Evolutionary conservation across 331 rosid genomes (phyloP).

Genomic region (Telfairia occidentalis): DNA sequence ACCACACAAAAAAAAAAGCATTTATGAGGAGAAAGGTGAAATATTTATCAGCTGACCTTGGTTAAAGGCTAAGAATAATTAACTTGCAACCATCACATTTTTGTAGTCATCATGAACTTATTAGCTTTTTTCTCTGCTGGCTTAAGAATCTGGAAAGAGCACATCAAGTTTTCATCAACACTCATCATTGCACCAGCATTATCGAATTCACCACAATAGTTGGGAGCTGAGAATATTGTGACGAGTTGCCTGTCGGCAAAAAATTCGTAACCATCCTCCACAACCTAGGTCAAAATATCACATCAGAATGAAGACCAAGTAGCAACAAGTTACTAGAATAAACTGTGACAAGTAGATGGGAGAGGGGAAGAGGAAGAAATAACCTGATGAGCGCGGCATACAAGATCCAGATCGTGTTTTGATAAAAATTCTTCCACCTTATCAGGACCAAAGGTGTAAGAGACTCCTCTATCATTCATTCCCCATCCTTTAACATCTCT

Average conservation of each 20-base stretch:
- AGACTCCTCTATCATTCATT: conserved; percentile 97
- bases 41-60: conserved; percentile 31
- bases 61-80: conserved; percentile 7
- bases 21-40: conserved; percentile 13
- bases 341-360: not conserved
- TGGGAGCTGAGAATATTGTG: conserved; percentile 85
- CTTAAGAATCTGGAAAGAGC: conserved; percentile 96
- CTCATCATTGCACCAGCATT: conserved; percentile 98
- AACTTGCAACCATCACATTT: conserved; percentile 39
- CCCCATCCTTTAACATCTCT: conserved; percentile 98
- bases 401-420: conserved; percentile 85
- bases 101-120: conserved; percentile 48
- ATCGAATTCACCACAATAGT: conserved; percentile 91
- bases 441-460: conserved; percentile 94
- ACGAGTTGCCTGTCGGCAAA: conserved; percentile 87
- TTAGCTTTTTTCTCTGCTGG: conserved; percentile 63
- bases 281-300: conserved; percentile 44
- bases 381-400: conserved; percentile 98
- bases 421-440: conserved; percentile 74
- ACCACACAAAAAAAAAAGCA: not conserved
- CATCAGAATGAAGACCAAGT: conserved; percentile 9
- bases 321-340: conserved; percentile 1
- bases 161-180: conserved; percentile 81
- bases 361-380: conserved; percentile 6
- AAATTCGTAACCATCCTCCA: conserved; percentile 92